Evolutionary conservation across 768 basidiomycete genomes (phyloP), one percentile per base, ranked within the genome.

Genomic region (Pholiota molesta): DNA sequence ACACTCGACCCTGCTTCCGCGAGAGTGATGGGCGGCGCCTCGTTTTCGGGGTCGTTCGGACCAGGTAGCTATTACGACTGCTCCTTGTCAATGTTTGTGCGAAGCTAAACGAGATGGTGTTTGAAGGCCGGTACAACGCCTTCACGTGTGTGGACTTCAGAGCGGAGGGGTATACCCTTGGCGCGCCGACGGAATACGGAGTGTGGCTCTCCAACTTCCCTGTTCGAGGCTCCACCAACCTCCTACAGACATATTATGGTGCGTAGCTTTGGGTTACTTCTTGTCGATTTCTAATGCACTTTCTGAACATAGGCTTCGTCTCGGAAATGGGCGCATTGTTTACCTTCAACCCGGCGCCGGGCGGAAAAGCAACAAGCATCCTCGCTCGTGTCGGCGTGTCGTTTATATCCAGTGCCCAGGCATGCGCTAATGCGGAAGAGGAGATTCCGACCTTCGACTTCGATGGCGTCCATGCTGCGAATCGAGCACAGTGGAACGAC

Each of bases 361-460:
- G 69, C n/a, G 55, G 62, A 11, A 62, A 68, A 9, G 83, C 82
- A 0, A 74, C 78, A 1, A 65, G 53, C 13, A 83, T 89, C 60
- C 75, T 86, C 21, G 85, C 78, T 1, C 83, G 87, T n/a, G 81
- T 84, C 3, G 87, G 88, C n/a, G 81, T 89, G 6, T 88, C 86
- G 0, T 81, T 88, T 64, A 83, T 88, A 55, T 88, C 87, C 4
- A 75, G 77, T 21, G 78, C 77, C 1, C 87, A 88, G 65, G 88
- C 88, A 0, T 89, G 87, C 66, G 65, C 74, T 2, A 88, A 86
- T 62, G 87, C 86, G 2, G 82, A 86, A 62, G 75, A 80, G 47
- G 88, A 89, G 66, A 85, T 89, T 7, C 82, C 83, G 0, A 74
- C 81, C 60, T 87, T 81, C 65, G 81, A 85, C 62, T 87, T 88